These are phyloP conservation scores for Limonium bicolor DNA, from an alignment of 148 eudicot species.

Conservation along the genomic window DNA sequence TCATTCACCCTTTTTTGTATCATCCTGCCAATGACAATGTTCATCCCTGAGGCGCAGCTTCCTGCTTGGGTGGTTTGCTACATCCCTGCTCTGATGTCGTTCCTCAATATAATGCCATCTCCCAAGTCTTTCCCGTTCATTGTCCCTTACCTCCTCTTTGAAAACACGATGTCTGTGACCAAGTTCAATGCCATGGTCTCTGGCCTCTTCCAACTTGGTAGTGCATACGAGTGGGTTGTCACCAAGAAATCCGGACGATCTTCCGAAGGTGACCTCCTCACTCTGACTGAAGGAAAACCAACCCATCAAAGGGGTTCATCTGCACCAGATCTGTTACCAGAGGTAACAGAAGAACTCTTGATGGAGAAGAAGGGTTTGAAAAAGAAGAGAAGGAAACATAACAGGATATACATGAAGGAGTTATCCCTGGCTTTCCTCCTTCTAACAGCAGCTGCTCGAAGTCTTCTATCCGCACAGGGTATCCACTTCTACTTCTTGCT, in stretches of 20 bases:
- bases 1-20: slow-evolving; percentile 27
- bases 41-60: slow-evolving; percentile 22
- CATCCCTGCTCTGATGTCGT: slow-evolving; percentile 18
- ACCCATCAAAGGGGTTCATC: slow-evolving; percentile 4
- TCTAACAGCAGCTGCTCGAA: slow-evolving; percentile 13
- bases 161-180: slow-evolving; percentile 28
- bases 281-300: background rate
- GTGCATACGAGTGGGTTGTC: slow-evolving; percentile 24
- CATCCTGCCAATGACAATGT: slow-evolving; percentile 23
- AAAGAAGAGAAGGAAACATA: slow-evolving; percentile 13
- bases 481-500: slow-evolving; percentile 19
- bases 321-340: slow-evolving; percentile 2
- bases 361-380: slow-evolving; percentile 5
- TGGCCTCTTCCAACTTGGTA: slow-evolving; percentile 19
- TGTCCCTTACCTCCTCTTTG: slow-evolving; percentile 20
- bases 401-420: slow-evolving; percentile 16
- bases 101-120: slow-evolving; percentile 20
- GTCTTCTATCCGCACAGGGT: slow-evolving; percentile 16
- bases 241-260: slow-evolving; percentile 24
- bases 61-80: slow-evolving; percentile 25
- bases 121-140: slow-evolving; percentile 19
- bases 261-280: slow-evolving; percentile 15
- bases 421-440: slow-evolving; percentile 12
- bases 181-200: slow-evolving; percentile 26
- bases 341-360: slow-evolving; percentile 1